Conservation (phyloP, 2,329 filamentous ascomycete species). For the Microdochium nivale region DNA sequence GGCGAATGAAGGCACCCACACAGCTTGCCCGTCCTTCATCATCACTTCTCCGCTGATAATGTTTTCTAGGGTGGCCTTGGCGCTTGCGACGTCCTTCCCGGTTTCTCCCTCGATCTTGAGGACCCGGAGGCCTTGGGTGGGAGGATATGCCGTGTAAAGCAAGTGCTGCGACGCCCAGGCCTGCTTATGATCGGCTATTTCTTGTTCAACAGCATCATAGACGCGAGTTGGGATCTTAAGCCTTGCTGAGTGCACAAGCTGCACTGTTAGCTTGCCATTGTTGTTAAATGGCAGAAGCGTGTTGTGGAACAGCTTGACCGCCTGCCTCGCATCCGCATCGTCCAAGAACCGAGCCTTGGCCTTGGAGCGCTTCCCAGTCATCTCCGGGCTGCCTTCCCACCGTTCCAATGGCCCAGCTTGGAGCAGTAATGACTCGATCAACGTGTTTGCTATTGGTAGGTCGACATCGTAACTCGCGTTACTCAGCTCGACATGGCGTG, state of each 20-base stretch:
- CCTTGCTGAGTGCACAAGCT: constrained; percentile 24
- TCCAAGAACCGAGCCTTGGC: constrained; percentile 28
- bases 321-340: constrained; percentile 25
- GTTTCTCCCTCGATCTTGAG: constrained; percentile 28
- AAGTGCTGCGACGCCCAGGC: constrained; percentile 22
- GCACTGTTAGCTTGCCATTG: constrained; percentile 23
- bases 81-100: constrained; percentile 17
- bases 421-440: constrained; percentile 20
- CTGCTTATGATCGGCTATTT: constrained; percentile 15
- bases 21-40: constrained; percentile 8
- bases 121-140: constrained; percentile 16
- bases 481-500: constrained; percentile 10
- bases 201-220: constrained; percentile 19
- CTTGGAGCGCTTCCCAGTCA: constrained; percentile 24
- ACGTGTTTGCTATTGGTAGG: constrained; percentile 7
- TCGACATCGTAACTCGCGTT: constrained; percentile 15
- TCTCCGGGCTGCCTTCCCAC: constrained; percentile 17
- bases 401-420: constrained; percentile 22
- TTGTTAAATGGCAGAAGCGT: constrained; percentile 19
- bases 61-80: constrained; percentile 20
- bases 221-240: constrained; percentile 27
- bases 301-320: constrained; percentile 20
- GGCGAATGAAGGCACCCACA: constrained; percentile 23
- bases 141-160: constrained; percentile 15
- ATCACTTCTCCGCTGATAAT: constrained; percentile 23